phyloP scores from a whole-genome alignment of 2,329 filamentous ascomycete genomes.

The Botryosphaeria dothidea region DNA sequence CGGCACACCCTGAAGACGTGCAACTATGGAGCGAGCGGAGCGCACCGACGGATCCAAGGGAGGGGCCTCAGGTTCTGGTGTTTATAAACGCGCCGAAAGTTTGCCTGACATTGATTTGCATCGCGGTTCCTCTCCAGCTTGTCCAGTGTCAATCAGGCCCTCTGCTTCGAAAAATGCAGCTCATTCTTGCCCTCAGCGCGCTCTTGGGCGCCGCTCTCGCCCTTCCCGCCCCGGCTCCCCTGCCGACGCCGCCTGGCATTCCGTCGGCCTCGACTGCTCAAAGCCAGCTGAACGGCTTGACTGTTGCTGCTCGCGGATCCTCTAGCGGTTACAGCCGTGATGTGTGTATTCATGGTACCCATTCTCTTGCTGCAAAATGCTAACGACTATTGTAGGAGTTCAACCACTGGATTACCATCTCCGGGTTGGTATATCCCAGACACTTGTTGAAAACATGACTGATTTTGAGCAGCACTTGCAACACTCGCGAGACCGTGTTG shows the following conservation, averaged over 20 bases:
- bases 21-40: conserved; percentile 2
- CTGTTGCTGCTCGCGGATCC: conserved; percentile 57
- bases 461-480: conserved; percentile 60
- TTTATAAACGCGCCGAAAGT: conserved; percentile 9
- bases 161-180: neutral
- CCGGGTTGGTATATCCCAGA: neutral
- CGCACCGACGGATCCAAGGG: neutral
- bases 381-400: conserved; percentile 1
- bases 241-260: conserved; percentile 58
- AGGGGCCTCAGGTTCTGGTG: neutral
- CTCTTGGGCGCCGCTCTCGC: conserved; percentile 22
- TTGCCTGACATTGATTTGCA: neutral
- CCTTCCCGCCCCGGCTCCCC: conserved; percentile 30
- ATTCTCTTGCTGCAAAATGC: conserved; percentile 29
- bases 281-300: conserved; percentile 59
- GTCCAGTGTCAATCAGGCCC: neutral
- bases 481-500: conserved; percentile 72
- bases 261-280: conserved; percentile 60
- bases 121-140: neutral
- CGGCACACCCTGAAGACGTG: neutral
- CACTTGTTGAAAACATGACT: neutral
- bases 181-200: conserved; percentile 8
- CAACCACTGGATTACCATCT: conserved; percentile 18
- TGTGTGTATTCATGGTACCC: conserved; percentile 70
- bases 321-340: conserved; percentile 64